Percentiles rank a stretch among this genome's conserved stretches.
Conservation (phyloP, 1,139 yeast species). For the Suhomyces guaymorum region DNA sequence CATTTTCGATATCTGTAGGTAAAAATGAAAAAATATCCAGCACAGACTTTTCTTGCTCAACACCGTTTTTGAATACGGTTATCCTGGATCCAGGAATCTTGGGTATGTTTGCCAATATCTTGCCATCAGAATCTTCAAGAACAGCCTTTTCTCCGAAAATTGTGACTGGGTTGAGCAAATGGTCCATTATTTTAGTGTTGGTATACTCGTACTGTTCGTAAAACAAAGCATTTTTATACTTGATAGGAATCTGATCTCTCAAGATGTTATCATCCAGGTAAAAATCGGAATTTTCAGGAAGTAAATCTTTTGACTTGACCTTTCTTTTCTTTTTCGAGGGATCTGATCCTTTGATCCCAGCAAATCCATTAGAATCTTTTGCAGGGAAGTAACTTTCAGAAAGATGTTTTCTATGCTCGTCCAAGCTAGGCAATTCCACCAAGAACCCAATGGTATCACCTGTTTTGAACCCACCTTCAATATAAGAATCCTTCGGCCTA, state of each 20-base stretch:
- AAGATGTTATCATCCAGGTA: constrained; percentile 40
- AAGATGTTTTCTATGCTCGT: constrained; percentile 39
- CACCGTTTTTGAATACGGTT: constrained; percentile 76
- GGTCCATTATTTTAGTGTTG: constrained; percentile 74
- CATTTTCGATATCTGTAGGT: constrained; percentile 49
- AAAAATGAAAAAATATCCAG: constrained; percentile 71
- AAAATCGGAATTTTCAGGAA: constrained; percentile 25
- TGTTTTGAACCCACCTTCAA: constrained; percentile 50
- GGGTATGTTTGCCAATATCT: constrained; percentile 29
- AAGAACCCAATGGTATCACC: constrained; percentile 87
- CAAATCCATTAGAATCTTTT: constrained; percentile 11
- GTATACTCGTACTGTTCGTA: constrained; percentile 88
- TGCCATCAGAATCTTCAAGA: constrained; percentile 27
- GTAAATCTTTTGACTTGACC: constrained; percentile 14
- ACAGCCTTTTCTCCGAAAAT: constrained; percentile 67
- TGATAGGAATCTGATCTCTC: constrained; percentile 86
- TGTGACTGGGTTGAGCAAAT: constrained; percentile 69
- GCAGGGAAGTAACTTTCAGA: constrained; percentile 21
- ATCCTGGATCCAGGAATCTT: constrained; percentile 60
- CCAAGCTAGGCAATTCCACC: constrained; percentile 63
- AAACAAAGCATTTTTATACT: constrained; percentile 73
- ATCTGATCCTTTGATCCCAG: constrained; percentile 14
- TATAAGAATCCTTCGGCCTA: constrained; percentile 54
- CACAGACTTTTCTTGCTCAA: constrained; percentile 62
- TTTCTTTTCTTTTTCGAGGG: constrained; percentile 21